phyloP scores from a whole-genome alignment of 2,329 filamentous ascomycete species.

The Xylariaceae sp. region DNA sequence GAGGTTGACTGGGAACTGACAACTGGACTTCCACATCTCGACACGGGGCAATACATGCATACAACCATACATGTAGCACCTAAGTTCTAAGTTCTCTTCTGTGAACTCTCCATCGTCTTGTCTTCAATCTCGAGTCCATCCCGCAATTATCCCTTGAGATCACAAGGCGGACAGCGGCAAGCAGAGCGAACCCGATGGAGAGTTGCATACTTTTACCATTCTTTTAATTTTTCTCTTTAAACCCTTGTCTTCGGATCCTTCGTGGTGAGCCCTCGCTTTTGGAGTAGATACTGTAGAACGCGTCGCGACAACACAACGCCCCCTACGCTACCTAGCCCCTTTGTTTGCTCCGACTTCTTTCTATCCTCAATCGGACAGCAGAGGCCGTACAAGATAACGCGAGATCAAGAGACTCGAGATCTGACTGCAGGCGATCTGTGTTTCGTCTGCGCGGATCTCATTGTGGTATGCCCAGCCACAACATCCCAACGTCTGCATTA shows the following conservation, averaged over 20 bases:
- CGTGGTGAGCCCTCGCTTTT: slow-evolving; percentile 20
- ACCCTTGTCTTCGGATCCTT: slow-evolving; percentile 13
- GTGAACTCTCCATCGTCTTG: slow-evolving; percentile 19
- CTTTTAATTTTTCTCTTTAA: slow-evolving; percentile 27
- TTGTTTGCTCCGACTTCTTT: slow-evolving; percentile 18
- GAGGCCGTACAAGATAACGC: slow-evolving; percentile 20
- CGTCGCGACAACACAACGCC: slow-evolving; percentile 26
- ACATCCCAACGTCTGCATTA: slow-evolving; percentile 4
- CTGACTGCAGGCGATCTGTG: slow-evolving; percentile 61
- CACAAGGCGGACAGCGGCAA: slow-evolving; percentile 18
- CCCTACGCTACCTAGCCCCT: slow-evolving; percentile 8
- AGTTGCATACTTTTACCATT: slow-evolving; percentile 26
- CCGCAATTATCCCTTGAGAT: slow-evolving; percentile 14
- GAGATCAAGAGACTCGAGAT: slow-evolving; percentile 43
- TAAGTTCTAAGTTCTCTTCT: not conserved
- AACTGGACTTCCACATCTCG: not conserved
- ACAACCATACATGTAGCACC: not conserved
- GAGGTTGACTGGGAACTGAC: not conserved
- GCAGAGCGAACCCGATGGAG: slow-evolving; percentile 25
- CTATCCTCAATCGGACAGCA: slow-evolving; percentile 8
- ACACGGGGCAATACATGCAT: not conserved
- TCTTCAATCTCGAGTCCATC: slow-evolving; percentile 14
- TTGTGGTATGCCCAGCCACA: slow-evolving; percentile 24
- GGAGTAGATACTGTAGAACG: slow-evolving; percentile 15
- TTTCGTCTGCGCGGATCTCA: slow-evolving; percentile 67